Percentiles rank a stretch among this genome's conserved stretches.
Evolutionary conservation across 495 filamentous ascomycete genomes (phyloP).

Genomic region (Tuber aestivum): DNA sequence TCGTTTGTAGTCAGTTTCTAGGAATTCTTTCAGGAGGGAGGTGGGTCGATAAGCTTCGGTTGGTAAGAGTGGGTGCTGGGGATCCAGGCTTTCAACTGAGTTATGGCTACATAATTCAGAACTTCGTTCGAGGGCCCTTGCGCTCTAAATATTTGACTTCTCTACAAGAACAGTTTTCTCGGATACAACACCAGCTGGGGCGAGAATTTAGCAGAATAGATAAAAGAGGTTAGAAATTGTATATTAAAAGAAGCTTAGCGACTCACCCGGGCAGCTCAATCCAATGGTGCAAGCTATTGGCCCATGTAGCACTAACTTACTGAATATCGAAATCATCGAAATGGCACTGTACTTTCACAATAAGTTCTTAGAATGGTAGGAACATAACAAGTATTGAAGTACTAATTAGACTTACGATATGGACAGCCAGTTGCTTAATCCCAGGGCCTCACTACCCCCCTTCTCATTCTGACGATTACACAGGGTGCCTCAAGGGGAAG

Average conservation of each 20-base stretch:
- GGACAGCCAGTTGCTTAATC: neutral
- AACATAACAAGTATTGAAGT: neutral
- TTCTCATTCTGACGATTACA: neutral
- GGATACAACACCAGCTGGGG: neutral
- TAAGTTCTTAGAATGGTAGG: neutral
- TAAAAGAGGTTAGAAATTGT: neutral
- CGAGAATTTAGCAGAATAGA: neutral
- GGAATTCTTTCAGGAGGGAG: too few species aligned
- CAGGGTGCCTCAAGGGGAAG: neutral
- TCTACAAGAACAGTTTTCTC: neutral
- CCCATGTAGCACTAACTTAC: neutral
- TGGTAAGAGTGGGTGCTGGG: neutral
- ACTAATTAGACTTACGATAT: neutral
- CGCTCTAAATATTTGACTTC: neutral
- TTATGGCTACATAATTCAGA: neutral
- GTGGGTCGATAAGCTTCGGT: neutral
- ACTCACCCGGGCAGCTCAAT: neutral
- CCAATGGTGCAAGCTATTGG: neutral
- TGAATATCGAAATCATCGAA: neutral
- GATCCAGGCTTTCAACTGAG: neutral
- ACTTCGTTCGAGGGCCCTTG: neutral
- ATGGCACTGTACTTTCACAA: neutral
- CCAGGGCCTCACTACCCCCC: too few species aligned
- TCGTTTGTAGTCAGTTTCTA: accelerated
- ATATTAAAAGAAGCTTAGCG: neutral